Evolutionary conservation across 2,329 filamentous ascomycete genomes (phyloP), one percentile per base, ranked within the genome.

Genomic region (Dothidotthia symphoricarpi): DNA sequence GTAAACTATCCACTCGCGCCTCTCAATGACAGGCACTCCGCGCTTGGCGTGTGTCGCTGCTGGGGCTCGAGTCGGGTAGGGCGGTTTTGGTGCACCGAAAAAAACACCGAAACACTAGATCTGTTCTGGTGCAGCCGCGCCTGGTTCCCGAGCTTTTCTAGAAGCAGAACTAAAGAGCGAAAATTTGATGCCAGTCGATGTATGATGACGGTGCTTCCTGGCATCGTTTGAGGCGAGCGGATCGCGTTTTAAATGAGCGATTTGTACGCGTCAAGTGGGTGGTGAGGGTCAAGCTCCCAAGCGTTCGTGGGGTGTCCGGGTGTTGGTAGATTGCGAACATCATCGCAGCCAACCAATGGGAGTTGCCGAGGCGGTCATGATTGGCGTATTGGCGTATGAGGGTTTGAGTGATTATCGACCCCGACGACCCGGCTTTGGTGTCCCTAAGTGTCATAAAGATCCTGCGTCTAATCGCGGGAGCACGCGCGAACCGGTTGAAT

Each of bases 341-440:
- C n/a, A n/a, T n/a, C n/a, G n/a, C n/a, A n/a, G n/a, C n/a, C 24
- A 36, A 15, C 53, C 53, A 52, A 54, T 57, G 19, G 39, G 38
- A 32, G 28, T 41, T 14, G 41, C 45, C 46, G 45, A 45, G 24
- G 28, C 10, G 16, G 48, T 47, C 37, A 45, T 31, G 30, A 12
- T 13, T 27, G 35, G 39, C 28, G 41, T 37, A 19, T 12, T 14
- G 30, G 30, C 16, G 17, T 28, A 33, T 36, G 28, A 24, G 30
- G 14, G 35, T 24, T 31, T 24, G 16, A 22, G 19, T 9, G 5
- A 22, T 22, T 22, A 22, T 22, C 19, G 9, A 5, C 19, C 9
- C 19, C 19, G 19, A 22, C 19, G 19, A 22, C 39, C 33, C 34
- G 34, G 39, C 22, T 30, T 14, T 16, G 27, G 25, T 31, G n/a